Base-by-base conservation (phyloP, 805 yeast genomes). In the Wickerhamomyces bovis region DNA sequence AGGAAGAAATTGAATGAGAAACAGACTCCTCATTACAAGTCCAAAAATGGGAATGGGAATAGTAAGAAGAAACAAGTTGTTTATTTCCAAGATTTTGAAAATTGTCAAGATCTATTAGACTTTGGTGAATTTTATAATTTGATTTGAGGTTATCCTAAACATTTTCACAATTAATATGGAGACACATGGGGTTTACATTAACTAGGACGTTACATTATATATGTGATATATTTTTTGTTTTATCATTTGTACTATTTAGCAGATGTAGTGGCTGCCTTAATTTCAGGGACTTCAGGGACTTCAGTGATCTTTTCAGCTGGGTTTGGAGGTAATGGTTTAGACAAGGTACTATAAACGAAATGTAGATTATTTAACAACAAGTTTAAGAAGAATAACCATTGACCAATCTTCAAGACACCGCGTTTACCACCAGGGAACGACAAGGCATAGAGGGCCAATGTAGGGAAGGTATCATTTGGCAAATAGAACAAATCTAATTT, bases 401-500 rank as follows among this genome's bases (percentile, higher is more conserved):
- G 39, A 36, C 22, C 39, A 36, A 20, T 19, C 6, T 18, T 36
- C 8, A 36, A 19, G 12, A 13, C n/a, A 36, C 39, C 39, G 12
- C 8, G 3, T 18, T 36, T 36, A 10, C 25, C 25, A 36, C 39
- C 23, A 12, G 39, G 39, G 15, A 36, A 20, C 2, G 23, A 19
- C 6, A 36, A 20, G 6, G 12, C 11, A 19, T 36, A 19, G 2
- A 19, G 16, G 13, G 10, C n/a, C 9, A 36, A 6, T 2, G 6
- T 12, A 0, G 94, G 95, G 33, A 85, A 69, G 19, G 73, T 65
- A 1, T 78, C 77, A 15, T 62, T 55, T 0, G 89, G 88, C 9
- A 86, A 61, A 65, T 77, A 80, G 46, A 83, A 75, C 36, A 85
- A 71, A 3, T 78, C 76, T 1, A 62, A 52, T 51, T 77, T 75